Evolutionary conservation across 2,329 filamentous ascomycete species (phyloP), one percentile per base, ranked within the genome.

Genomic region (Apiospora rasikravindrae): DNA sequence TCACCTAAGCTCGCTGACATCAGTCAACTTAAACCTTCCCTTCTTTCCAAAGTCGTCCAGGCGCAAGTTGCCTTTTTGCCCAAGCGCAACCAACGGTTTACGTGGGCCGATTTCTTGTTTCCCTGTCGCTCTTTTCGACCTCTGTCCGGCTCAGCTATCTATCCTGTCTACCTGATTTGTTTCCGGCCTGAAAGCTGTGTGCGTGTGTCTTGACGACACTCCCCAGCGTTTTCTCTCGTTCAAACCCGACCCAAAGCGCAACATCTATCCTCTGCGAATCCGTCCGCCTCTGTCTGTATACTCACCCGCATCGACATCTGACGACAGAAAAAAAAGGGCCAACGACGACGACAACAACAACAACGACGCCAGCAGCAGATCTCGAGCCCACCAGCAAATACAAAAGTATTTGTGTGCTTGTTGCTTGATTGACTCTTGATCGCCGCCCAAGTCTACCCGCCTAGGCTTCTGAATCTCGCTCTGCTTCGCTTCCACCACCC

Each of bases 381-480:
- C 71, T 69, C 74, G 72, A 74, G 76, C 72, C 72, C 67, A 45
- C 70, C 57, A 33, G 71, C 75, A 71, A 8, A 37, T 16, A 37
- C 8, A 61, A 16, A 61, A 61, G 72, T 71, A 72, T 75, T 72
- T 76, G 78, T 79, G 74, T 61, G 53, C 29, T 61, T 61, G 8
- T n/a, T 61, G 53, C 53, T 61, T 80, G 80, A 81, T 82, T 78
- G 78, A 76, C 80, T 77, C 79, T 77, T 81, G 80, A 82, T 82
- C 81, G 75, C 71, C 78, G 71, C 70, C 29, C 29, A 61, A 61
- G 53, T 61, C 53, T 61, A 37, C 29, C 53, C 53, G 53, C 29
- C 11, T 37, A n/a, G 53, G 53, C 53, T 69, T 75, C 74, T 73
- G 77, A 78, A 73, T 75, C 74, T 72, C 61, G 73, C 73, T 74